phyloP scores from a whole-genome alignment of 352 stramenopile species.

The Pythium coloratum region DNA sequence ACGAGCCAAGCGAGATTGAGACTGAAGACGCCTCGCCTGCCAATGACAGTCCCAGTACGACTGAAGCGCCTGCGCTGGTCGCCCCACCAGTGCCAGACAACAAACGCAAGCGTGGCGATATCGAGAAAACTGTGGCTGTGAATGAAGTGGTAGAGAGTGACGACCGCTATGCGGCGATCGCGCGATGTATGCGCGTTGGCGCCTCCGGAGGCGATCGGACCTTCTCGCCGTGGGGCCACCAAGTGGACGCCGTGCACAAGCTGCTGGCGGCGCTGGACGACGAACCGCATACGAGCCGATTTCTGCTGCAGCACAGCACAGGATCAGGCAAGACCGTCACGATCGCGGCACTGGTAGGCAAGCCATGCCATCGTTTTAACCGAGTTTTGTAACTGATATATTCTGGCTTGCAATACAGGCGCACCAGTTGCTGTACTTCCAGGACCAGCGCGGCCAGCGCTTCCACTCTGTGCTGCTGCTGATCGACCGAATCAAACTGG shows the following conservation, averaged over 20 bases:
- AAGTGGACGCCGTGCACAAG: conserved; percentile 58
- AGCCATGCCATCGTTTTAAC: too few species aligned
- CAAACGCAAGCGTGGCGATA: conserved; percentile 27
- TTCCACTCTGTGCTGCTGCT: conserved; percentile 83
- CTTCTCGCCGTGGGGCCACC: conserved; percentile 67
- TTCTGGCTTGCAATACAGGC: conserved; percentile 26
- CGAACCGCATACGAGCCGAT: conserved; percentile 31
- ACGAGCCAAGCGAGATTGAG: neutral
- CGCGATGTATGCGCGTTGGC: conserved; percentile 61
- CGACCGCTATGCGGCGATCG: conserved; percentile 27
- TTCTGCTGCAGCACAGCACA: conserved; percentile 81
- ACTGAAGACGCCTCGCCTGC: neutral
- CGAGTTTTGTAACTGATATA: too few species aligned
- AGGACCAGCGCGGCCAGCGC: conserved; percentile 36
- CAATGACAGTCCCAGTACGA: neutral
- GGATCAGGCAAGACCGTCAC: conserved; percentile 81
- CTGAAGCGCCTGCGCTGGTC: neutral
- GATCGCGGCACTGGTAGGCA: conserved; percentile 55
- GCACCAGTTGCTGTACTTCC: conserved; percentile 65
- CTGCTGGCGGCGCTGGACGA: conserved; percentile 46
- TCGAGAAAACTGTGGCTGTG: neutral
- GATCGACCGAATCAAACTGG: conserved; percentile 81
- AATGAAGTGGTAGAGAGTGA: conserved; percentile 4
- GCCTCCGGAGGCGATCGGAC: conserved; percentile 25
- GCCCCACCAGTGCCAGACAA: neutral